Base-by-base conservation (phyloP, 2,329 filamentous ascomycete genomes). In the Colletotrichum cuscutae region DNA sequence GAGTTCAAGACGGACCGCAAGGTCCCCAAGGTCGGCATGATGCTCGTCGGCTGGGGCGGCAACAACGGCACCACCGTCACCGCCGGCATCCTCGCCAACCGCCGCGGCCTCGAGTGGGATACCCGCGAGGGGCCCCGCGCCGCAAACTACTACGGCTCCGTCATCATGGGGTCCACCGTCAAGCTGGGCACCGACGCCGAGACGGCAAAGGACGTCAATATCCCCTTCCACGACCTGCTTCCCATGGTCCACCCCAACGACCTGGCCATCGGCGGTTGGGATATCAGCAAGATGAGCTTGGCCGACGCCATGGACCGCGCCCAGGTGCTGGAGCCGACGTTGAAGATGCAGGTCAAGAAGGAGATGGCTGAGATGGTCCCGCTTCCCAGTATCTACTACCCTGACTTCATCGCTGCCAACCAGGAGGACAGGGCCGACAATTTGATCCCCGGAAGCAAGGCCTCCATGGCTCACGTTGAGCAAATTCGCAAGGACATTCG, bases 31-130 rank as follows among this genome's bases (percentile, higher is more conserved):
- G 90, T 95, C 77, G 97, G 97, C 81, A 90, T 98, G 87, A 98
- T 99, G 97, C 90, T 99, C 77, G 96, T 99, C 77, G 97, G 97
- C 76, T 96, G 93, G 91, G 97, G 97, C 84, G 97, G 97, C 81
- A 99, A 99, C 91, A 99, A 99, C 82, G 97, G 97, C 77, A 95
- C 95, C 77, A 99, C 97, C 71, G 95, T 99, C 75, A 98, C 97
- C 73, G 97, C 97, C 75, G 97, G 96, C 83, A 97, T 99, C 84
- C 90, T 99, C 82, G 97, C 96, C 85, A 99, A 99, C 86, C 94
- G 94, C 81, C 94, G 92, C 78, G 89, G 91, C 72, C 90, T 98
- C 72, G 87, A 88, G 74, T 99, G 97, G 97, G 94, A 98, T 76
- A 98, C 97, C 79, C 95, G 96, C 80, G 95, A 98, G 84, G 95